These are phyloP conservation scores for Termitomyces sp. DNA, from an alignment of 768 basidiomycete species.

Conservation along the genomic window DNA sequence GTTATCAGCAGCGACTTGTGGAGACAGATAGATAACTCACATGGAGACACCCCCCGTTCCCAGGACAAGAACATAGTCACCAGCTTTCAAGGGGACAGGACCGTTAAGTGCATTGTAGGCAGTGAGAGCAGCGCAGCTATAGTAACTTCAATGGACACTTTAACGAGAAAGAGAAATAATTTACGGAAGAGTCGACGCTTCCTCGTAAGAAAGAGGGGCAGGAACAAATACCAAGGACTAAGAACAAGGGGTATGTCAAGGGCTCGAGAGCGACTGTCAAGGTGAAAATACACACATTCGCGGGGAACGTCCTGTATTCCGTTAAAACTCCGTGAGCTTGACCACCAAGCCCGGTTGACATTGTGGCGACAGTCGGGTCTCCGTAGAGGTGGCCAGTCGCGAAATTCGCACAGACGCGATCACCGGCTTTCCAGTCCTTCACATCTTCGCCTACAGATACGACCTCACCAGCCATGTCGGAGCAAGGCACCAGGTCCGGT, in stretches of 20 bases:
- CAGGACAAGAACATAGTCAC: conserved; percentile 50
- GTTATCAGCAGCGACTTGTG: not conserved
- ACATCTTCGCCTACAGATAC: conserved; percentile 38
- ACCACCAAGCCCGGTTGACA: conserved; percentile 37
- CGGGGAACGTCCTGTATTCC: conserved; percentile 47
- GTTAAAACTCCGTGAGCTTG: conserved; percentile 46
- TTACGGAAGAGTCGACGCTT: conserved; percentile 60
- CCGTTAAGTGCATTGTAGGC: conserved; percentile 58
- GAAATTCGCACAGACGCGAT: conserved; percentile 53
- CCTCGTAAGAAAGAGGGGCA: conserved; percentile 51
- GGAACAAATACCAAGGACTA: conserved; percentile 49
- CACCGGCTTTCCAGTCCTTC: conserved; percentile 46
- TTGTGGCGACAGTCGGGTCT: conserved; percentile 28
- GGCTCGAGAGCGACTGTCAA: not conserved
- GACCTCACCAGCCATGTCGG: conserved; percentile 57
- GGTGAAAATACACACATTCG: conserved; percentile 22
- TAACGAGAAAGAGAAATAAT: not conserved
- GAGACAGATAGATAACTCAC: conserved; percentile 19
- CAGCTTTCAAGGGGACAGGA: conserved; percentile 44
- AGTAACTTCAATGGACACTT: not conserved
- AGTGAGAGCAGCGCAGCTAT: conserved; percentile 54
- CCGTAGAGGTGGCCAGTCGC: conserved; percentile 41
- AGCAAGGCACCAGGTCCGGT: conserved; percentile 29
- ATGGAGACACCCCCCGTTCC: conserved; percentile 56
- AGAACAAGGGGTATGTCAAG: not conserved